phyloP scores from a whole-genome alignment of 2,329 filamentous ascomycete species.

The Leptographium galeiforme region DNA sequence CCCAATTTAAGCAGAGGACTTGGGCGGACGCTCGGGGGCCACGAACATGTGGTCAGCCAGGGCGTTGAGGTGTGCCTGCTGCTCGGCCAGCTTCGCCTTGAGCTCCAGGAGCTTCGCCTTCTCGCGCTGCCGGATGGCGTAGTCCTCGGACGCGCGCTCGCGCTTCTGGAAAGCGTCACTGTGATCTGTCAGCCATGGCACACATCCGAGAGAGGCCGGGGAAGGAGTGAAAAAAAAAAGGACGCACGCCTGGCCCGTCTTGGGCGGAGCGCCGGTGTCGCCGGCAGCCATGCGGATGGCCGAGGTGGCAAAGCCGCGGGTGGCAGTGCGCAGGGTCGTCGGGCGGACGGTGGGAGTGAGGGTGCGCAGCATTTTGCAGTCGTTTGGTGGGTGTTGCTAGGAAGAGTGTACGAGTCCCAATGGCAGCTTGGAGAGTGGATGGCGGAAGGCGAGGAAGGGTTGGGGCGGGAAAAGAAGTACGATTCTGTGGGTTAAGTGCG shows the following conservation, averaged over 20 bases:
- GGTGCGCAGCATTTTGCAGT: slow-evolving; percentile 50
- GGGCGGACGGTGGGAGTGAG: slow-evolving; percentile 39
- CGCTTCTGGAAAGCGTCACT: slow-evolving; percentile 90
- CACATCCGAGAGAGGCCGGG: neutral
- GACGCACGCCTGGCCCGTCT: slow-evolving; percentile 38
- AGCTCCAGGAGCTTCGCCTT: slow-evolving; percentile 75
- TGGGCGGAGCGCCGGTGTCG: slow-evolving; percentile 51
- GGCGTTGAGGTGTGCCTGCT: slow-evolving; percentile 72
- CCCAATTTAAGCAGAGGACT: neutral
- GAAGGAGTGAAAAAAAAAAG: neutral
- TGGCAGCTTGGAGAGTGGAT: no score
- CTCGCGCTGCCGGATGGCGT: slow-evolving; percentile 77
- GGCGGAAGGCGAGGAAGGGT: neutral
- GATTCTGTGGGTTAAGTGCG: neutral
- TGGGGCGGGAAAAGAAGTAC: neutral
- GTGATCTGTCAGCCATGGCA: neutral
- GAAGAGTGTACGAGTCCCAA: neutral
- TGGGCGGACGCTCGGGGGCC: neutral
- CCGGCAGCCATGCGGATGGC: slow-evolving; percentile 53
- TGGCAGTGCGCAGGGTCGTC: slow-evolving; percentile 35
- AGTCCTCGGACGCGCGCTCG: slow-evolving; percentile 75
- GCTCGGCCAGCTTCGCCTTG: slow-evolving; percentile 58
- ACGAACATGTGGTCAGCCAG: slow-evolving; percentile 77
- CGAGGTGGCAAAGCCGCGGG: slow-evolving; percentile 50
- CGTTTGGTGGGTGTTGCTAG: neutral